Percentiles rank a stretch among this genome's conserved stretches.
phyloP scores from a whole-genome alignment of 2,329 filamentous ascomycete species.

The Pseudofabraea citricarpa region DNA sequence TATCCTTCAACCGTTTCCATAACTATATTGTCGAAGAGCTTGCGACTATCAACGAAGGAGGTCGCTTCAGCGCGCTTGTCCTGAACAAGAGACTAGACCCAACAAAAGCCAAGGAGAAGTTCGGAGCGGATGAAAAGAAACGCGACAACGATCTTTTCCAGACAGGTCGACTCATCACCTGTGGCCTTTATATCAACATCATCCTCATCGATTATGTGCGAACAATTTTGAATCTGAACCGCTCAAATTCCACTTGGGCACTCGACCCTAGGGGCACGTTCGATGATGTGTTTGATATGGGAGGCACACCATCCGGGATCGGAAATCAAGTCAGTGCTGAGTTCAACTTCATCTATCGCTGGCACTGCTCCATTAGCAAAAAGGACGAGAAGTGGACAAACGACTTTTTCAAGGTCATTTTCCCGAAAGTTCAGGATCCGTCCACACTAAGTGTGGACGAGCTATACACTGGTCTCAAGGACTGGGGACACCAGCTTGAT shows the following conservation, averaged over 20 bases:
- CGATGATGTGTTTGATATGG: slow-evolving; percentile 34
- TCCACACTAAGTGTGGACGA: slow-evolving; percentile 53
- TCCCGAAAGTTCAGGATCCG: slow-evolving; percentile 47
- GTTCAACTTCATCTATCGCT: slow-evolving; percentile 83
- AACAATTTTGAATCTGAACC: slow-evolving; percentile 42
- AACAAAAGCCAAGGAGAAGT: slow-evolving; percentile 69
- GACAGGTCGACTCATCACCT: slow-evolving; percentile 57
- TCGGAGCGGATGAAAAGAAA: slow-evolving; percentile 65
- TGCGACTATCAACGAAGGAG: slow-evolving; percentile 75
- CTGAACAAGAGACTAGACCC: slow-evolving; percentile 53
- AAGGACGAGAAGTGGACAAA: slow-evolving; percentile 78
- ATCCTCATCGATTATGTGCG: slow-evolving; percentile 73
- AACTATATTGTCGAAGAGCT: slow-evolving; percentile 78
- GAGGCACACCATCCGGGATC: slow-evolving; percentile 58
- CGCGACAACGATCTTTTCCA: slow-evolving; percentile 42
- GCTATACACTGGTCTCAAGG: slow-evolving; percentile 45
- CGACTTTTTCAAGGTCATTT: slow-evolving; percentile 56
- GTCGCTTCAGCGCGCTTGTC: slow-evolving; percentile 59
- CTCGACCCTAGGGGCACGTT: slow-evolving; percentile 70
- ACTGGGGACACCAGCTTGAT: slow-evolving; percentile 55
- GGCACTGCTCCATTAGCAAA: slow-evolving; percentile 72
- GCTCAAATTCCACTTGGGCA: slow-evolving; percentile 56
- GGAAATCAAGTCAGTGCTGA: slow-evolving; percentile 81
- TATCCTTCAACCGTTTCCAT: slow-evolving; percentile 81
- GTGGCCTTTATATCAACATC: slow-evolving; percentile 73